phyloP scores from a whole-genome alignment of 176 grass and related monocot species.

The Cymbopogon citratus region DNA sequence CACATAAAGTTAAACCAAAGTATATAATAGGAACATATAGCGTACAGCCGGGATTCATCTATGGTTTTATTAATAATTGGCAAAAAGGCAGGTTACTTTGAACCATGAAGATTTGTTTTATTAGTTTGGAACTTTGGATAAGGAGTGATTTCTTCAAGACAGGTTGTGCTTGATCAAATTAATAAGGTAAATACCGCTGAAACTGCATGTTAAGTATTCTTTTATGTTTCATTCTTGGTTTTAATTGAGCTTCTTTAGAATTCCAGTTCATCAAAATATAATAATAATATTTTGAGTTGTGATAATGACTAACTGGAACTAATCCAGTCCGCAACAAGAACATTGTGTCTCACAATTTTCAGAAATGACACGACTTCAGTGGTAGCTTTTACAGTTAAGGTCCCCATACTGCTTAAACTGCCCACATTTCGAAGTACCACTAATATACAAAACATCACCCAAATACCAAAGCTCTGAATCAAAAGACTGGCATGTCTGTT shows the following conservation, averaged over 20 bases:
- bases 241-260: neutral
- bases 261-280: neutral
- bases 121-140: neutral
- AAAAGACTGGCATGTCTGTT: constrained; percentile 17
- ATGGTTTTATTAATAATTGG: constrained; percentile 16
- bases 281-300: neutral
- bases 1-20: constrained; percentile 25
- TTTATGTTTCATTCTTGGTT: neutral
- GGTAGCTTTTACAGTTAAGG: neutral
- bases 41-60: constrained; percentile 16
- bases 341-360: neutral
- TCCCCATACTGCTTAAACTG: neutral
- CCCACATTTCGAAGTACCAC: neutral
- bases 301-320: neutral
- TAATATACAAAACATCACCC: constrained; percentile 5
- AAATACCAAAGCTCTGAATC: constrained; percentile 33
- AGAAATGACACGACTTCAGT: neutral
- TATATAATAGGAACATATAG: constrained; percentile 6
- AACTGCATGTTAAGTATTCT: neutral
- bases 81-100: constrained; percentile 41
- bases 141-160: constrained; percentile 4
- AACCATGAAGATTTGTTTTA: constrained; percentile 7
- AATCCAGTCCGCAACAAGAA: neutral
- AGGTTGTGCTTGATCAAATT: neutral
- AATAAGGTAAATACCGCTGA: neutral